Evolutionary conservation across 179 eudicot genomes (phyloP).

Genomic region (Beta lomatogona): DNA sequence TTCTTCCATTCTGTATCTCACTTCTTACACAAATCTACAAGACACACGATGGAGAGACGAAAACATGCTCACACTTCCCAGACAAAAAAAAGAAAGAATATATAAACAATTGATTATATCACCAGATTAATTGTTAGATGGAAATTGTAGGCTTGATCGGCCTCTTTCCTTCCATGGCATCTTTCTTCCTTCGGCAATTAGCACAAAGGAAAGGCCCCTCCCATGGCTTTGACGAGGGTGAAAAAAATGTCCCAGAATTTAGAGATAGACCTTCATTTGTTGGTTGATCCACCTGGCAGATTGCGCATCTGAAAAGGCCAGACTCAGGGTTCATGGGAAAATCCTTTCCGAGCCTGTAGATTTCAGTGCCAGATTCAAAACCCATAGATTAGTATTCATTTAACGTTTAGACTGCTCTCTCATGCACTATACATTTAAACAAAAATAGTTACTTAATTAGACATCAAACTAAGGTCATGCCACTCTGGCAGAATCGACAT

Average conservation of each 20-base stretch:
- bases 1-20: constrained; percentile 32
- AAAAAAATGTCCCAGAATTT: constrained; percentile 74
- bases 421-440: constrained; percentile 8
- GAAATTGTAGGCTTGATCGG: constrained; percentile 45
- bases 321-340: constrained; percentile 59
- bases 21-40: constrained; percentile 53
- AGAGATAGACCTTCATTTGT: constrained; percentile 70
- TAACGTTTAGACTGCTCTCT: neutral
- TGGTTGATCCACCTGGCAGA: constrained; percentile 88
- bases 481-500: neutral
- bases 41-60: constrained; percentile 32
- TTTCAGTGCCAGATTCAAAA: neutral
- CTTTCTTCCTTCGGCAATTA: constrained; percentile 82
- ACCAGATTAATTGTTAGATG: constrained; percentile 40
- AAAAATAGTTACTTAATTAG: neutral
- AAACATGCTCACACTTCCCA: constrained; percentile 46
- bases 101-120: constrained; percentile 47
- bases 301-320: constrained; percentile 78
- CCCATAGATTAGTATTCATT: neutral
- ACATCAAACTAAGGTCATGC: constrained; percentile 9
- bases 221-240: constrained; percentile 88
- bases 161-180: constrained; percentile 98
- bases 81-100: constrained; percentile 41
- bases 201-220: constrained; percentile 93
- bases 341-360: constrained; percentile 83